phyloP scores from a whole-genome alignment of 352 stramenopile genomes.

The Globisporangium radiosum region DNA sequence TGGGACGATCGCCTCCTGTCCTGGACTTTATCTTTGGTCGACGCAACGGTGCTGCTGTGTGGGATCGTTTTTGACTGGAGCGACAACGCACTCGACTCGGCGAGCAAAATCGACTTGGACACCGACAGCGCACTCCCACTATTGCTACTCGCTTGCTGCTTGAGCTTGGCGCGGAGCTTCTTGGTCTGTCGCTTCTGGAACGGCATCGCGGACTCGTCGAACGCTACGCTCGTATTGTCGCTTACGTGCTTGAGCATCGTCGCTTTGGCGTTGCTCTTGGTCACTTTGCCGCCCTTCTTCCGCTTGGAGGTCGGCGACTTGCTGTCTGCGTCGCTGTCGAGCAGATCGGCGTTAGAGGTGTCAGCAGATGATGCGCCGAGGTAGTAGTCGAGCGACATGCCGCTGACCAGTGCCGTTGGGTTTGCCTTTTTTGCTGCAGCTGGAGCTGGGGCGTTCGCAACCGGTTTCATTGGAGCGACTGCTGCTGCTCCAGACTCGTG shows the following conservation, averaged over 20 bases:
- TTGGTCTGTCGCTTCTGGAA: conserved; percentile 44
- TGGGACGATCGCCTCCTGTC: conserved; percentile 31
- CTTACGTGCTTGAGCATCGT: conserved; percentile 6
- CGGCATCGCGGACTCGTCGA: conserved; percentile 24
- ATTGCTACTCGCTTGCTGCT: conserved; percentile 21
- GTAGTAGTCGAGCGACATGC: conserved; percentile 64
- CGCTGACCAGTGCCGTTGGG: conserved; percentile 25
- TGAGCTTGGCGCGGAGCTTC: conserved; percentile 35
- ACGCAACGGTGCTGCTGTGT: conserved; percentile 1
- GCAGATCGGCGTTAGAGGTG: conserved; percentile 6
- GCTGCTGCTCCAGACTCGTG: neutral
- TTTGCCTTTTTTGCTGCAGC: conserved; percentile 15
- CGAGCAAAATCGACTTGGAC: conserved; percentile 46
- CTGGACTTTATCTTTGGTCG: conserved; percentile 15
- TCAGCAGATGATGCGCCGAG: conserved; percentile 26
- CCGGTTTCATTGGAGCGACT: conserved; percentile 12
- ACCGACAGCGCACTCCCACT: conserved; percentile 13
- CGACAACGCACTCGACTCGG: conserved; percentile 16
- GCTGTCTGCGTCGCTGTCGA: conserved; percentile 13
- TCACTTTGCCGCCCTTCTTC: conserved; percentile 19
- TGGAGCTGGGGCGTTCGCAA: conserved; percentile 1
- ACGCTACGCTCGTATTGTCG: conserved; percentile 1
- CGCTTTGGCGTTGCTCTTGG: conserved; percentile 14
- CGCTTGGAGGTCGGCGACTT: conserved; percentile 32
- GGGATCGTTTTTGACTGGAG: conserved; percentile 15